These are phyloP conservation scores for Elsinoe ampelina DNA, from an alignment of 2,329 filamentous ascomycete species.

Conservation along the genomic window DNA sequence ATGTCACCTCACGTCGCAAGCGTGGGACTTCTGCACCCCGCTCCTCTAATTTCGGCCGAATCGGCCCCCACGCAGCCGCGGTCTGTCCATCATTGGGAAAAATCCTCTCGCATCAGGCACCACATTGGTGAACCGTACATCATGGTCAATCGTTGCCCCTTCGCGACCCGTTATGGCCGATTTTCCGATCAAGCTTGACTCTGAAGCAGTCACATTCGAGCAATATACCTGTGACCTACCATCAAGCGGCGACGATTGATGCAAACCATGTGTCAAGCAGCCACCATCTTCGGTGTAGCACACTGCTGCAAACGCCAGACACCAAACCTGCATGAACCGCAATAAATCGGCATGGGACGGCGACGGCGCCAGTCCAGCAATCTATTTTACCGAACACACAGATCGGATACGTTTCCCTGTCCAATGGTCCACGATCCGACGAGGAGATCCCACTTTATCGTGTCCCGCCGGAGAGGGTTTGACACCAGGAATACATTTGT, in stretches of 20 bases:
- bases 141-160: not conserved
- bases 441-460: not conserved
- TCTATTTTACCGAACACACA: conserved; percentile 9
- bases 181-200: not conserved
- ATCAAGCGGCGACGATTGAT: not conserved
- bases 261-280: not conserved
- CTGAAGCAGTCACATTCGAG: not conserved
- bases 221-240: conserved; percentile 2
- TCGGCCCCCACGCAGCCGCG: no score
- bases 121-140: not conserved
- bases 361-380: conserved; percentile 2
- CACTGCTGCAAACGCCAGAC: not conserved
- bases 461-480: not conserved
- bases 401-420: not conserved
- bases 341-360: not conserved
- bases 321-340: conserved; percentile 10
- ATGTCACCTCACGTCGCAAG: conserved; percentile 2
- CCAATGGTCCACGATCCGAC: not conserved
- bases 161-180: not conserved
- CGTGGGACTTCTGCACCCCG: not conserved
- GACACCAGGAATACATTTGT: not conserved
- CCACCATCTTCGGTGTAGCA: not conserved
- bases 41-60: not conserved
- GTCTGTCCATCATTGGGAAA: not conserved
- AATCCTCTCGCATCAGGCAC: not conserved